Percentiles rank a stretch among this genome's conserved stretches.
Evolutionary conservation across 2,329 filamentous ascomycete species (phyloP).

Genomic region (Ceratocystis cubensis): DNA sequence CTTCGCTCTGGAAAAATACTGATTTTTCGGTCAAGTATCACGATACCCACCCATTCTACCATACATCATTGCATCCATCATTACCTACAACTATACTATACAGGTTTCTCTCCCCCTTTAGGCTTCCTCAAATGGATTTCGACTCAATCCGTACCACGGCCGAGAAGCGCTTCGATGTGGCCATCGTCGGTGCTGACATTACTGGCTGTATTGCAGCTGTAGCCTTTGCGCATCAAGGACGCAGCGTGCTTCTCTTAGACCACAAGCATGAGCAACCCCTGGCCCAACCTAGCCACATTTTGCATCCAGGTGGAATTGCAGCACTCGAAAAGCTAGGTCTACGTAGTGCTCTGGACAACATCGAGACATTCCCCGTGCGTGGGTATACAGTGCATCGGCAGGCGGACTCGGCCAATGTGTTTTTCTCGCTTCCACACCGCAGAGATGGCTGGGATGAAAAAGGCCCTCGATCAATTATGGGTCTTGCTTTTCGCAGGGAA

Average conservation of each 20-base stretch:
- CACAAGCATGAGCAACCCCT: conserved; percentile 73
- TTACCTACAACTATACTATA: background rate
- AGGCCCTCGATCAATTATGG: background rate
- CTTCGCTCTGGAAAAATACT: background rate
- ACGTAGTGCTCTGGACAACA: conserved; percentile 67
- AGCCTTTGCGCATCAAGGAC: conserved; percentile 74
- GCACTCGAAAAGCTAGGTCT: conserved; percentile 72
- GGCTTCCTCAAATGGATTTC: background rate
- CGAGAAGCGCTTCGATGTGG: conserved; percentile 35
- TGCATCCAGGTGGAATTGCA: conserved; percentile 80
- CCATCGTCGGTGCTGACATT: conserved; percentile 83
- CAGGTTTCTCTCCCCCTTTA: background rate
- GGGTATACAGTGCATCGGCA: conserved; percentile 15
- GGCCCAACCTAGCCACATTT: conserved; percentile 83
- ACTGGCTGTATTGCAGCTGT: conserved; percentile 78
- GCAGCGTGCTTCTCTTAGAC: conserved; percentile 65
- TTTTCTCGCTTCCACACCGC: conserved; percentile 7
- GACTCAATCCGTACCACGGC: background rate
- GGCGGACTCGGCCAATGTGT: conserved; percentile 5
- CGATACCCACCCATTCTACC: background rate
- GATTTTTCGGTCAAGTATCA: background rate
- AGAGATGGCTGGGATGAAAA: conserved; percentile 11
- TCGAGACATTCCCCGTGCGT: conserved; percentile 35
- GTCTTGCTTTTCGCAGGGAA: conserved; percentile 7
- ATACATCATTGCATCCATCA: background rate